phyloP scores from a whole-genome alignment of 257 asterid species.

The Solanum dulcamara region DNA sequence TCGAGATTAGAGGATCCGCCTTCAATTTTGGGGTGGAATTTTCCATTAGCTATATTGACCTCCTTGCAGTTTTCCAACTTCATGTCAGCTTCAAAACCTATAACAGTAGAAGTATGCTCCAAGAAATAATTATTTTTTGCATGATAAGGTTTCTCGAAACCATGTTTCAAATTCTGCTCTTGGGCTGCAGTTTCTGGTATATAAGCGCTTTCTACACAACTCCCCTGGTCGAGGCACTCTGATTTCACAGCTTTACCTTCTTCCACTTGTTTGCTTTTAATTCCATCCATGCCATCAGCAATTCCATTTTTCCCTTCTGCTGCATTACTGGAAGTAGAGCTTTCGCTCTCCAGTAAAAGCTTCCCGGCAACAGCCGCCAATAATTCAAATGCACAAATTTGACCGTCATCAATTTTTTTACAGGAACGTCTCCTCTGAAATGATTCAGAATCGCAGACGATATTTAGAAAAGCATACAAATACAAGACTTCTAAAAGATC shows the following conservation, averaged over 20 bases:
- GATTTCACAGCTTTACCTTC: constrained; percentile 36
- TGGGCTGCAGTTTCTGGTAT: constrained; percentile 26
- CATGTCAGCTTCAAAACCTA: constrained; percentile 24
- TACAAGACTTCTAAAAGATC: not conserved
- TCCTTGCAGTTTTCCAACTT: constrained; percentile 25
- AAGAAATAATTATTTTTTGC: constrained; percentile 32
- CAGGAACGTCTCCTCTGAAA: constrained; percentile 49
- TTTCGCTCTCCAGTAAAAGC: constrained; percentile 79
- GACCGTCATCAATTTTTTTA: constrained; percentile 37
- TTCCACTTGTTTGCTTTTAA: constrained; percentile 12
- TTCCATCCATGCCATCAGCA: constrained; percentile 15
- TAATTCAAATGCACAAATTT: constrained; percentile 85
- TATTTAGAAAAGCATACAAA: constrained; percentile 2
- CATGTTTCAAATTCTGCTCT: constrained; percentile 28
- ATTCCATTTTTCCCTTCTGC: constrained; percentile 33
- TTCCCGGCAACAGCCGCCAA: constrained; percentile 96
- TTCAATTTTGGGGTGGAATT: constrained; percentile 6
- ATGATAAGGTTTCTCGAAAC: constrained; percentile 17
- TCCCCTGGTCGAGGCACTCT: constrained; percentile 70
- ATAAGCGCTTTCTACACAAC: constrained; percentile 70
- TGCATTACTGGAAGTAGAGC: constrained; percentile 76
- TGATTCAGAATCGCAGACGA: not conserved
- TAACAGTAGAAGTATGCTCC: constrained; percentile 29
- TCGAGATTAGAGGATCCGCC: constrained; percentile 9
- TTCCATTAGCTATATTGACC: constrained; percentile 13